Percentiles rank a stretch among this genome's conserved stretches.
These are phyloP conservation scores for Russula sp. DNA, from an alignment of 768 basidiomycete genomes.

Conservation along the genomic window DNA sequence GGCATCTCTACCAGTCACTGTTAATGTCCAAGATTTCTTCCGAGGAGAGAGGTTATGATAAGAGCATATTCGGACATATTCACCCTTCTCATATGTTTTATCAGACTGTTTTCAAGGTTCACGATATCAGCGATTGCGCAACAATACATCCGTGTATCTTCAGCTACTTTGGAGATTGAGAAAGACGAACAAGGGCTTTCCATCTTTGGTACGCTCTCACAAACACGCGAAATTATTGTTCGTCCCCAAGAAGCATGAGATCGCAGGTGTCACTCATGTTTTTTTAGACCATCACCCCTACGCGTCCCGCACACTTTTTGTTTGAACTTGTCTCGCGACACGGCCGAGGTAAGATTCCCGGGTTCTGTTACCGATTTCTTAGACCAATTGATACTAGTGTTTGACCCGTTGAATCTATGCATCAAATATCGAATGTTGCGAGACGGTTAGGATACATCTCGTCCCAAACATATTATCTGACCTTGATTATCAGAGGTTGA, in stretches of 20 bases:
- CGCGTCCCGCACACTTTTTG: constrained; percentile 71
- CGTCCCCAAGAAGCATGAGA: constrained; percentile 30
- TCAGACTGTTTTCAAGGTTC: constrained; percentile 86
- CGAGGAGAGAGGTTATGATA: constrained; percentile 66
- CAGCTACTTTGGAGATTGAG: constrained; percentile 52
- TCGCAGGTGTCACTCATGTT: constrained; percentile 11
- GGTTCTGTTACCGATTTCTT: constrained; percentile 23
- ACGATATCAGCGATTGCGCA: constrained; percentile 79
- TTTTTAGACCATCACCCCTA: constrained; percentile 68
- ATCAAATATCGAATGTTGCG: constrained; percentile 78
- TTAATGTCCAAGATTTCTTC: constrained; percentile 97
- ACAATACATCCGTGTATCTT: constrained; percentile 73
- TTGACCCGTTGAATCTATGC: constrained; percentile 57
- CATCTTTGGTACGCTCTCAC: constrained; percentile 49
- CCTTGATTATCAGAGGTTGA: constrained; percentile 57
- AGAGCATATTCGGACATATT: background rate
- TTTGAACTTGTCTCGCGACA: constrained; percentile 69
- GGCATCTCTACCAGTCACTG: constrained; percentile 76
- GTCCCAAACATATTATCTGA: background rate
- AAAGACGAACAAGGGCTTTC: constrained; percentile 48
- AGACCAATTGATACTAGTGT: constrained; percentile 42
- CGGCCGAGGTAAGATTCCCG: constrained; percentile 51
- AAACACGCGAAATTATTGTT: constrained; percentile 50
- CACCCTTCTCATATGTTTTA: constrained; percentile 8
- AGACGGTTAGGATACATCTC: constrained; percentile 56